Evolutionary conservation across 1,284 basidiomycete species (phyloP).

Genomic region (Marasmius fiardii): DNA sequence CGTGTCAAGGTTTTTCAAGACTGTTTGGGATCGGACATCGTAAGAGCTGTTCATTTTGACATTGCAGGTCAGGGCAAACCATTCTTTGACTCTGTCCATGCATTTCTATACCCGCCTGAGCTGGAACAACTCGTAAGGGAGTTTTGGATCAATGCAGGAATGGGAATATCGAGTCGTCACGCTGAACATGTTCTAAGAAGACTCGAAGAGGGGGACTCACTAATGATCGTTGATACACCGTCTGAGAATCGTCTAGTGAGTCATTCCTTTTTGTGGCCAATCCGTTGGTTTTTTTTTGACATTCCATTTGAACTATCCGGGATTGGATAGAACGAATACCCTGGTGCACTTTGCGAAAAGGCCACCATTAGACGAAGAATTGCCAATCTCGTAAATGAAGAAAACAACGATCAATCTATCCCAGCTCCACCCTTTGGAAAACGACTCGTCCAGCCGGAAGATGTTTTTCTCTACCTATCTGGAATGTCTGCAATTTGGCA

Average conservation of each 20-base stretch:
- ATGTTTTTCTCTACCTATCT: slow-evolving; percentile 85
- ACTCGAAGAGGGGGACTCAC: slow-evolving; percentile 40
- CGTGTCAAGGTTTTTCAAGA: no score
- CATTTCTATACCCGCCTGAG: slow-evolving; percentile 76
- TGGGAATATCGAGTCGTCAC: slow-evolving; percentile 85
- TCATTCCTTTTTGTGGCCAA: no score
- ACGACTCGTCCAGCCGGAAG: slow-evolving; percentile 64
- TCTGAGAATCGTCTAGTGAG: slow-evolving; percentile 47
- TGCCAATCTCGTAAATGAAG: slow-evolving; percentile 18
- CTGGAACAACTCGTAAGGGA: slow-evolving; percentile 75
- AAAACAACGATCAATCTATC: slow-evolving; percentile 20
- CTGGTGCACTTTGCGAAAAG: background rate
- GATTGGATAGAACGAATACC: background rate
- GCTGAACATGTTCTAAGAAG: slow-evolving; percentile 81
- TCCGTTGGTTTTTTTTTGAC: no score
- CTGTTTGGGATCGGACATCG: slow-evolving; percentile 17
- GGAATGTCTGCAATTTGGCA: slow-evolving; percentile 96
- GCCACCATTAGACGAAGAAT: background rate
- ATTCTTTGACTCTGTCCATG: slow-evolving; percentile 55
- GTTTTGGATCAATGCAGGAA: slow-evolving; percentile 96
- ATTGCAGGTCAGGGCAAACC: slow-evolving; percentile 9
- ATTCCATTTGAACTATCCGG: no score
- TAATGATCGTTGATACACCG: slow-evolving; percentile 19
- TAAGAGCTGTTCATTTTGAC: slow-evolving; percentile 22
- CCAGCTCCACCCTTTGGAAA: slow-evolving; percentile 48